phyloP scores from a whole-genome alignment of 73 alveolate genomes.

The Paramecium pentaurelia region DNA sequence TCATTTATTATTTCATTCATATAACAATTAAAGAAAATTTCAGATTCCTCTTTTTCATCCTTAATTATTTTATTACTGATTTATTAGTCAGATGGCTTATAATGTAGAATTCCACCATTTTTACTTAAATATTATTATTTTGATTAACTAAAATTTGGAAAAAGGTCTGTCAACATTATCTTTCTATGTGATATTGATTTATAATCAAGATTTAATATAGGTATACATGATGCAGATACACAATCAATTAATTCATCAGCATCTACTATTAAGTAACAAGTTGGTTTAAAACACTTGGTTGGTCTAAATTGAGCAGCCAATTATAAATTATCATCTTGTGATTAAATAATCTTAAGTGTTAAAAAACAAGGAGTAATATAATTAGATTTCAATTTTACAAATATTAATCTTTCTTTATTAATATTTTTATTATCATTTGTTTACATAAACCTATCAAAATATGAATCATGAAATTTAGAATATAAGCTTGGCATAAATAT shows the following conservation, averaged over 20 bases:
- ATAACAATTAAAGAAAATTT: background rate
- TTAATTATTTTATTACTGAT: background rate
- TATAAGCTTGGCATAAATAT: background rate
- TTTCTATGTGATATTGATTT: background rate
- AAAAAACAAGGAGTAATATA: background rate
- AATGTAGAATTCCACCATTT: background rate
- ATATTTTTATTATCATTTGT: background rate
- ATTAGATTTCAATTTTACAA: background rate
- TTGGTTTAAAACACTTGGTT: background rate
- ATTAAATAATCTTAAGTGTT: background rate
- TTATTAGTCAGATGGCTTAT: background rate
- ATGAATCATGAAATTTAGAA: background rate
- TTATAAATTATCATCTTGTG: background rate
- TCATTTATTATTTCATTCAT: background rate
- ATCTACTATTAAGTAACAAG: background rate
- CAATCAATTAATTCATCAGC: background rate
- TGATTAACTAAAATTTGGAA: background rate
- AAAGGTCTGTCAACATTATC: background rate
- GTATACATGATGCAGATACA: background rate
- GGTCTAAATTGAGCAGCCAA: conserved; percentile 9
- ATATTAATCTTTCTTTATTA: conserved; percentile 18
- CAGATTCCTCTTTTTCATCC: background rate
- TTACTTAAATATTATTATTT: background rate
- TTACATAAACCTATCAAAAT: background rate
- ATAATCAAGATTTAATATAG: background rate